Evolutionary conservation across 352 stramenopile species (phyloP), one percentile per base, ranked within the genome.

Genomic region (Stramenopiles sp.): DNA sequence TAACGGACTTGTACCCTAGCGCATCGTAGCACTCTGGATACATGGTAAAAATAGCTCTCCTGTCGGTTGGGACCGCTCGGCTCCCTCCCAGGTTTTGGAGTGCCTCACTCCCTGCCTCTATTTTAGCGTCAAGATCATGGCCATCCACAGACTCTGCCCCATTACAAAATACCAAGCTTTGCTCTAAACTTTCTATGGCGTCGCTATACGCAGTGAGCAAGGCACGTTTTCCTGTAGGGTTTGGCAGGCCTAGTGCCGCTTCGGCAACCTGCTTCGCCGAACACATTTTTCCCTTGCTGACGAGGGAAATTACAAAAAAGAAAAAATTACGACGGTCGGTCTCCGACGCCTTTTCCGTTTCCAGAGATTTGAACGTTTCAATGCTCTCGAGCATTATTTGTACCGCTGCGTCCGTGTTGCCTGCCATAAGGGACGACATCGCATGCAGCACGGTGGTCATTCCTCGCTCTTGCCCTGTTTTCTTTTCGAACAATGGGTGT

Each of bases 401-500:
- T 18, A 63, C 12, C 43, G 43, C 12, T 63, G 12, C 43, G 25
- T 63, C 43, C 12, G 25, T 25, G 12, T 63, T 63, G 12, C 43
- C 43, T 18, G 12, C 25, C 43, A 63, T 18, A 63, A 63, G 12
- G 12, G 43, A 63, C 25, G 43, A 63, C 43, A 63, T 63, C 25
- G 43, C 43, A 63, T 18, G 12, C 12, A 63, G 43, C 25, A 63
- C 25, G 43, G 25, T 63, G 12, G 25, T 18, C 25, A 18, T 12
- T 18, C 12, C 12, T 63, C 25, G 12, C 25, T 63, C 12, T 63
- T 63, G 12, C 25, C 12, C 43, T 18, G 43, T 18, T 63, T 63
- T 63, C 43, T 63, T 63, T 63, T 63, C 43, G 25, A 63, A 63
- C 43, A 63, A 63, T 63, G 43, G 12, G 25, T 63, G 43, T 63